Base-by-base conservation (phyloP, 2,329 filamentous ascomycete species). In the Fusarium sp. region DNA sequence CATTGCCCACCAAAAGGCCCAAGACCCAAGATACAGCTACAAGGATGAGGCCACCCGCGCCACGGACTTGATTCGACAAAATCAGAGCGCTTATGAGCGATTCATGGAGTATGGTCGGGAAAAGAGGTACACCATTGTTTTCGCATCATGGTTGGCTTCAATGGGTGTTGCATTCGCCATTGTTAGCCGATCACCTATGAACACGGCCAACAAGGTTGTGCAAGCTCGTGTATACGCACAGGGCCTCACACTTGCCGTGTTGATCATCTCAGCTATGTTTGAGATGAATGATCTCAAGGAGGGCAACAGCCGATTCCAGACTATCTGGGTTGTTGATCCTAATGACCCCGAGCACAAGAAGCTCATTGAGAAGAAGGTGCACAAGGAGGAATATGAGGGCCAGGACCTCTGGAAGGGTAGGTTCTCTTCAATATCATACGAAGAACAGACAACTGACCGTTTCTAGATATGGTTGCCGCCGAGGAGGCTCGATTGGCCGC, bases 371-470 rank as follows among this genome's bases (percentile, higher is more conserved):
- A 95, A 95, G 90, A 91, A 87, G 85, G 89, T 96, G 66, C 93
- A 96, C 83, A 93, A 94, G 85, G 94, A 97, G 86, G 88, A 93
- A 71, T 96, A 96, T 82, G 89, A 92, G 80, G 93, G 94, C 50
- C 93, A 97, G 85, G 95, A 98, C 83, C 88, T 98, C 78, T 99
- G 96, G 96, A 96, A 90, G 87, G 92, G 92, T 93, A 83, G 81
- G 90, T 34, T 6, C 6, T n/a, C 16, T 20, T 6, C 29, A 3
- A 9, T 2, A 20, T 58, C 6, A 37, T 1, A 5, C 2, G 3
- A 16, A n/a, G 3, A 11, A 16, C 6, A 22, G 6, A 35, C 0
- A 35, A 4, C 22, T 58, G 2, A 58, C 14, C 4, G n/a, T 3
- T 8, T 2, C 5, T 20, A 58, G 54, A 58, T n/a, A 58, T 58